Evolutionary conservation across 371 early-diverging fungal species (phyloP).

Genomic region (Apophysomyces sp.): DNA sequence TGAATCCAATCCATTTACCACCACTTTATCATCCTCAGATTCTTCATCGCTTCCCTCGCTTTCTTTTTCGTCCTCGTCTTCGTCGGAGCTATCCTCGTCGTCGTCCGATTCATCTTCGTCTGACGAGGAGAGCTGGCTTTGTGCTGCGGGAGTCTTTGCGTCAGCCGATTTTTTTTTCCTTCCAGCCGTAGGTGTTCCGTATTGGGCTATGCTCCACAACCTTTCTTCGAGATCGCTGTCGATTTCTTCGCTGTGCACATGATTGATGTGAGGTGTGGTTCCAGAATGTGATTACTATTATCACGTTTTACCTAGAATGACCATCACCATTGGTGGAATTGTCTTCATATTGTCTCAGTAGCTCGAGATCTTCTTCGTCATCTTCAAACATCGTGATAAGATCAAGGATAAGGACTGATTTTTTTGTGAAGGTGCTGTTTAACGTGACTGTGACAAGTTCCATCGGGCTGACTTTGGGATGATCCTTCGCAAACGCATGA

Average conservation of each 20-base stretch:
- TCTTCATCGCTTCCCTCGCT: not conserved
- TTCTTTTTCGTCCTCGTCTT: not conserved
- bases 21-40: not conserved
- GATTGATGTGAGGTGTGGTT: not conserved
- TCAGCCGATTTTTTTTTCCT: not conserved
- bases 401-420: not conserved
- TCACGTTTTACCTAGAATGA: not conserved
- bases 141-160: not conserved
- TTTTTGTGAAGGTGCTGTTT: not conserved
- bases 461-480: no score
- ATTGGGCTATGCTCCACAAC: not conserved
- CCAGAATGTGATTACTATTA: not conserved
- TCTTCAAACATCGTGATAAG: not conserved
- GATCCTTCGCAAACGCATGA: no score
- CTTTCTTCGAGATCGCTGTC: not conserved
- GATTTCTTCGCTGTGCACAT: not conserved
- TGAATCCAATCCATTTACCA: not conserved
- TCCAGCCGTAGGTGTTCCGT: not conserved
- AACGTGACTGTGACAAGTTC: not conserved
- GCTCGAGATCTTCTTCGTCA: not conserved
- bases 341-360: not conserved
- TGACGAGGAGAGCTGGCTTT: not conserved
- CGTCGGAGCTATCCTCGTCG: not conserved
- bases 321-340: not conserved
- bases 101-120: not conserved